Percentiles rank a stretch among this genome's conserved stretches.
phyloP scores from a whole-genome alignment of 139 green algal genomes.

The Gonium pectorale region DNA sequence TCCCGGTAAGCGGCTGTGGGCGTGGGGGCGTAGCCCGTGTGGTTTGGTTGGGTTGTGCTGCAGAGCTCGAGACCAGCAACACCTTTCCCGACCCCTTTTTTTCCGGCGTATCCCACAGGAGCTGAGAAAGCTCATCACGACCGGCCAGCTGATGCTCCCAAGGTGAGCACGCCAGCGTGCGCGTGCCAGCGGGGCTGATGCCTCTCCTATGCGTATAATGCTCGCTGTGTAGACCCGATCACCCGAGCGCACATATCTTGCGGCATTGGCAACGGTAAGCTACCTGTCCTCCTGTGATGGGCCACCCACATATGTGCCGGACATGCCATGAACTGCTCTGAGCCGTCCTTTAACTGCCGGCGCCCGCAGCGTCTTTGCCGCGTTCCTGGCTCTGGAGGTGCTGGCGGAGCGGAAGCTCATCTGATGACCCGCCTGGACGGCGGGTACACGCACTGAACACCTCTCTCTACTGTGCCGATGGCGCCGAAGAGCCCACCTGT shows the following conservation, averaged over 20 bases:
- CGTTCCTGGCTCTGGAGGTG: slow-evolving; percentile 71
- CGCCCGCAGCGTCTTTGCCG: slow-evolving; percentile 13
- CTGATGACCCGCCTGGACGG: no score
- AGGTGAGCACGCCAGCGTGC: slow-evolving; percentile 1
- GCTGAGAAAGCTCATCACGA: slow-evolving; percentile 62
- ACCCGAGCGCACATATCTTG: no score
- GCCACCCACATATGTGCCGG: background rate
- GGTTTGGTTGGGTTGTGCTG: background rate
- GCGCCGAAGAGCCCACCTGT: no score
- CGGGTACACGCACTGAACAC: no score
- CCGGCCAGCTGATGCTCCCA: slow-evolving; percentile 81
- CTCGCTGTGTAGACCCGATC: background rate
- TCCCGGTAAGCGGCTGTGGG: background rate
- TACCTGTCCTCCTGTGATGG: background rate
- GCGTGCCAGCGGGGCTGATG: background rate
- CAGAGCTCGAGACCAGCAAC: no score
- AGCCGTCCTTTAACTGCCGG: slow-evolving; percentile 62
- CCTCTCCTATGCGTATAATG: background rate
- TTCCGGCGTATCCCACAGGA: slow-evolving; percentile 21
- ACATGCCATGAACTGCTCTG: background rate
- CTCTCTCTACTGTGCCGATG: no score
- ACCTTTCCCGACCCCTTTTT: background rate
- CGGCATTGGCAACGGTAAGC: background rate
- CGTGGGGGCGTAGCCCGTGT: background rate
- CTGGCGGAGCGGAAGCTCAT: slow-evolving; percentile 53